phyloP scores from a whole-genome alignment of 2,329 filamentous ascomycete species.

The Juglanconis sp. region DNA sequence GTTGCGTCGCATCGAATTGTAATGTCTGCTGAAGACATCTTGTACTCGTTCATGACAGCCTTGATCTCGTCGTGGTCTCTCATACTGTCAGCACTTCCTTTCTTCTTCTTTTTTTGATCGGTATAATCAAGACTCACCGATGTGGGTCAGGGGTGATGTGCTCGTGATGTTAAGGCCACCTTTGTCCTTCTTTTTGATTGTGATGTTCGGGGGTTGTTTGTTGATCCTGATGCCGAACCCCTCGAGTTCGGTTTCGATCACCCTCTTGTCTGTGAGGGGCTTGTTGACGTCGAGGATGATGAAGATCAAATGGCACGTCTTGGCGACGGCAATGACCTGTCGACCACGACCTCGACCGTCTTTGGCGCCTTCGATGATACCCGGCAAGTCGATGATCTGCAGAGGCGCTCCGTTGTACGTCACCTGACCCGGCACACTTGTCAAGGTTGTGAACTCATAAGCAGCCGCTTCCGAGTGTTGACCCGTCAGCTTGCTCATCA shows the following conservation, averaged over 20 bases:
- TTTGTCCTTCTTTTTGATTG: slow-evolving; percentile 99
- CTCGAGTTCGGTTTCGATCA: slow-evolving; percentile 93
- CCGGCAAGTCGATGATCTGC: slow-evolving; percentile 96
- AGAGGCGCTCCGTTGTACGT: slow-evolving; percentile 93
- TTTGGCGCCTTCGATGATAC: slow-evolving; percentile 98
- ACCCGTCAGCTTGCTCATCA: slow-evolving; percentile 92
- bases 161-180: slow-evolving; percentile 95
- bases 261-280: slow-evolving; percentile 90
- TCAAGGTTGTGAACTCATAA: slow-evolving; percentile 98
- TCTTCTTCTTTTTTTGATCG: background rate
- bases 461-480: slow-evolving; percentile 96
- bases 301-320: slow-evolving; percentile 98
- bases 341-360: slow-evolving; percentile 96
- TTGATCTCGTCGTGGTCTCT: slow-evolving; percentile 88
- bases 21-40: slow-evolving; percentile 94
- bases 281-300: slow-evolving; percentile 99
- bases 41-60: slow-evolving; percentile 96
- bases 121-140: slow-evolving; percentile 35
- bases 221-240: slow-evolving; percentile 98
- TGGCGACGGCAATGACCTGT: slow-evolving; percentile 97
- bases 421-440: slow-evolving; percentile 94
- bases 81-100: background rate
- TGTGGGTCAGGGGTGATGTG: slow-evolving; percentile 87
- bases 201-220: slow-evolving; percentile 94
- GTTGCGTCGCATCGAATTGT: slow-evolving; percentile 97